These are phyloP conservation scores for Ophioceras dolichostomum DNA, from an alignment of 2,329 filamentous ascomycete genomes.

Conservation along the genomic window DNA sequence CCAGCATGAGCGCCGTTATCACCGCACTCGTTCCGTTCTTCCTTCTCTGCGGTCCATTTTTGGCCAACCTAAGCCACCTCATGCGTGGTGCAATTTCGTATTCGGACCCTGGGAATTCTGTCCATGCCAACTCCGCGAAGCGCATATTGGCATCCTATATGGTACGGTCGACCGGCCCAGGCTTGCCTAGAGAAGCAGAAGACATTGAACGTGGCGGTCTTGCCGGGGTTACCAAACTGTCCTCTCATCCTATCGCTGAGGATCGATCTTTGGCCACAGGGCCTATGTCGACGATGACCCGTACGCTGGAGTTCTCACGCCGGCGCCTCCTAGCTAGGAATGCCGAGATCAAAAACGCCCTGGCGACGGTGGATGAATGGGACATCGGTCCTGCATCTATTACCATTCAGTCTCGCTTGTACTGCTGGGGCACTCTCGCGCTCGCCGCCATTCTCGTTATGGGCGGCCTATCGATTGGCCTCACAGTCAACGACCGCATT, in stretches of 20 bases:
- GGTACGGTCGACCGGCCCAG: background rate
- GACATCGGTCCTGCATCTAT: background rate
- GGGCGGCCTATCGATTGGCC: background rate
- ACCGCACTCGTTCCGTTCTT: background rate
- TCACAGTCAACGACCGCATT: background rate
- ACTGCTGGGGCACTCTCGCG: background rate
- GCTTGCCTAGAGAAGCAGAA: background rate
- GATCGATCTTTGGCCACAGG: background rate
- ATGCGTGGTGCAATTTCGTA: background rate
- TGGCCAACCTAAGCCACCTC: background rate
- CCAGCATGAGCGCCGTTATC: background rate
- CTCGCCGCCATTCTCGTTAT: background rate
- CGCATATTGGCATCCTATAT: background rate
- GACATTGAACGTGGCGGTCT: background rate
- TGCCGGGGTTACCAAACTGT: background rate
- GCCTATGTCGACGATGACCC: background rate
- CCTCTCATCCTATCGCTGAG: background rate
- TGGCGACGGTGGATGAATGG: background rate
- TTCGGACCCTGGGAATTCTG: background rate
- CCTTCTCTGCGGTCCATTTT: slow-evolving; percentile 5
- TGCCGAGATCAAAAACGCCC: background rate
- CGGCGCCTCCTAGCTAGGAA: background rate
- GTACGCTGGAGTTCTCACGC: background rate
- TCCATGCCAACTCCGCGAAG: background rate
- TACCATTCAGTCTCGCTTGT: background rate